Conservation (phyloP, 176 grass and related monocot species). For the Zizania latifolia region DNA sequence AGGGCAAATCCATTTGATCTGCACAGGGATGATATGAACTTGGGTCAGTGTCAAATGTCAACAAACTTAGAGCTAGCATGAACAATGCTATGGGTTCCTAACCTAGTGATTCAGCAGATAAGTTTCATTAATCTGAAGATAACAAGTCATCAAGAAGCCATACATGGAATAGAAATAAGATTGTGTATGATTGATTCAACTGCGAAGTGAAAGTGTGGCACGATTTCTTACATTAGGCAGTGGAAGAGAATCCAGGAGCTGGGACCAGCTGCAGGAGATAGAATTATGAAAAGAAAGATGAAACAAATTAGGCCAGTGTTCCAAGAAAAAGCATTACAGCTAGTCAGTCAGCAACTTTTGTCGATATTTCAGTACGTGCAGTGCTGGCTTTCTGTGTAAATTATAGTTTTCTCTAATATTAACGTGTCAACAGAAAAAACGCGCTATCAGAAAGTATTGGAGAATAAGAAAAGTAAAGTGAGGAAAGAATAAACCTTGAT, state of each 20-base stretch:
- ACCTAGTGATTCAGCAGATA: conserved; percentile 20
- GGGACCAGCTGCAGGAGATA: conserved; percentile 72
- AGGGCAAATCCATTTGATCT: conserved; percentile 99
- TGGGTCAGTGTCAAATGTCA: too few species aligned
- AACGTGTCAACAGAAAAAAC: not conserved
- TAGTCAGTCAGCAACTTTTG: conserved; percentile 19
- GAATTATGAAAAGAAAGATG: not conserved
- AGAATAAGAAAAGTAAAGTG: conserved; percentile 7
- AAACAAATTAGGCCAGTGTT: conserved; percentile 3
- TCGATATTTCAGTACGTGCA: conserved; percentile 27
- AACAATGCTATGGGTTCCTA: conserved; percentile 15
- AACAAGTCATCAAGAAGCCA: conserved; percentile 28
- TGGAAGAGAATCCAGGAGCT: conserved; percentile 82
- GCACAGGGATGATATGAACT: conserved; percentile 24
- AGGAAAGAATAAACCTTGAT: conserved; percentile 5
- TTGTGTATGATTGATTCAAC: conserved; percentile 18
- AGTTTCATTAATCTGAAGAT: conserved; percentile 40
- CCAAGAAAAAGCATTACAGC: not conserved
- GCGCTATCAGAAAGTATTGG: not conserved
- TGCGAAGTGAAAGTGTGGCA: not conserved
- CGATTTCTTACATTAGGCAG: conserved; percentile 84
- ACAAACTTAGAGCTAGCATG: conserved; percentile 16
- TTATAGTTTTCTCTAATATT: not conserved
- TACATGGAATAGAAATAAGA: conserved; percentile 23
- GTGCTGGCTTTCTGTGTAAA: not conserved